These are phyloP conservation scores for Rosa lucieae DNA, from an alignment of 306 rosid species.

Conservation along the genomic window DNA sequence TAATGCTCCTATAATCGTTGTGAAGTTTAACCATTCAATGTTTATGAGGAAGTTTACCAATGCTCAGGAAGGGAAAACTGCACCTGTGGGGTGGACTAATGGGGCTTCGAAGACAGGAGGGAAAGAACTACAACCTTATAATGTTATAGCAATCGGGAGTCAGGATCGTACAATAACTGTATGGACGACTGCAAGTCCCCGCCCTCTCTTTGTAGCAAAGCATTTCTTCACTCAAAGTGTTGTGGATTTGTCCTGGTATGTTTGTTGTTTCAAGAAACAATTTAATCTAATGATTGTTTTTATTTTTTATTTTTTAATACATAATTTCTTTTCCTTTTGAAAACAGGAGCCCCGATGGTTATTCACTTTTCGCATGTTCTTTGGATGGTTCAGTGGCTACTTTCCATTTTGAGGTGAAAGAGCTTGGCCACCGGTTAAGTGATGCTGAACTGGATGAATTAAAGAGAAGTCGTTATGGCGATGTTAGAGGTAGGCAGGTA, in stretches of 20 bases:
- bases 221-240: conserved; percentile 96
- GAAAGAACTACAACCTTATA: conserved; percentile 78
- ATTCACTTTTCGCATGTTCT: conserved; percentile 93
- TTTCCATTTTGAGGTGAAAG: conserved; percentile 86
- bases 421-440: conserved; percentile 79
- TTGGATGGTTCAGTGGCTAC: conserved; percentile 92
- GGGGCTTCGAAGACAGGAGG: conserved; percentile 73
- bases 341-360: conserved; percentile 98
- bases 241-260: conserved; percentile 96
- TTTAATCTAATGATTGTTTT: no score
- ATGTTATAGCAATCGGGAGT: conserved; percentile 97
- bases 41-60: conserved; percentile 62
- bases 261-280: no score
- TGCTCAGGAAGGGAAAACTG: conserved; percentile 70
- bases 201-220: conserved; percentile 98
- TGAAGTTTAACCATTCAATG: conserved; percentile 96
- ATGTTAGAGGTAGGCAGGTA: conserved; percentile 80
- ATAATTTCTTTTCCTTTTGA: conserved; percentile 21
- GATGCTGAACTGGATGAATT: conserved; percentile 88
- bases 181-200: conserved; percentile 98
- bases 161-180: conserved; percentile 97
- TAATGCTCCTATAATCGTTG: conserved; percentile 95
- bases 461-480: conserved; percentile 89
- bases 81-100: conserved; percentile 80
- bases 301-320: no score